Base-by-base conservation (phyloP, 2,329 filamentous ascomycete species). In the Xylariaceae sp. region DNA sequence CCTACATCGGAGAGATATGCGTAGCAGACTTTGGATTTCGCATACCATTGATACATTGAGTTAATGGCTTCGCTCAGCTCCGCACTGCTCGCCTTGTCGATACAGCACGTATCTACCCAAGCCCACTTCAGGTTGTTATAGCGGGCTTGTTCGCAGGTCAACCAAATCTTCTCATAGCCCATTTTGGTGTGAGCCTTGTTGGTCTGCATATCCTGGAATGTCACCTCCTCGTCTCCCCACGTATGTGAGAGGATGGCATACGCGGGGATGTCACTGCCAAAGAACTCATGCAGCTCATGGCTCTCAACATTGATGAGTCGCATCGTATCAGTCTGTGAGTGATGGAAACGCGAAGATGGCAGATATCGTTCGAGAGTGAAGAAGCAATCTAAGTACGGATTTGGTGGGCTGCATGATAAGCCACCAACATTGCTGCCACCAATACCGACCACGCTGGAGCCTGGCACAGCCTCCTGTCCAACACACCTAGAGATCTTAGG, bases 31-130 rank as follows among this genome's bases (percentile, higher is more conserved):
- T n/a, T 15, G 6, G 30, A 32, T 6, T 17, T 32, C 30, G 30
- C 13, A 6, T 48, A 48, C 43, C 45, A 50, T 19, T 8, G 36
- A 17, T 44, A 48, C 43, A 48, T 48, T 9, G 43, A 48, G n/a
- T 46, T 48, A 16, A 50, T 48, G 19, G 48, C 41, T 32, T 50
- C 48, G 28, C 45, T 42, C 3, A 48, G 43, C 28, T 50, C 48
- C 9, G 41, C 38, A 17, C 48, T 50, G 37, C 36, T 46, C 4
- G 38, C 37, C n/a, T 50, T 43, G 16, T 50, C 45, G 39, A 50
- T 50, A 37, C 48, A 48, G 31, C 48, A 50, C 11, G 40, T 47
- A 15, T 51, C 41, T 4, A 51, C 31, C 48, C 48, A 51, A 29
- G 34, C 39, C 41, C 43, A 49, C 6, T 13, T n/a, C 16, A 32